Base-by-base conservation (phyloP, 495 filamentous ascomycete species). In the Neurospora sp. region DNA sequence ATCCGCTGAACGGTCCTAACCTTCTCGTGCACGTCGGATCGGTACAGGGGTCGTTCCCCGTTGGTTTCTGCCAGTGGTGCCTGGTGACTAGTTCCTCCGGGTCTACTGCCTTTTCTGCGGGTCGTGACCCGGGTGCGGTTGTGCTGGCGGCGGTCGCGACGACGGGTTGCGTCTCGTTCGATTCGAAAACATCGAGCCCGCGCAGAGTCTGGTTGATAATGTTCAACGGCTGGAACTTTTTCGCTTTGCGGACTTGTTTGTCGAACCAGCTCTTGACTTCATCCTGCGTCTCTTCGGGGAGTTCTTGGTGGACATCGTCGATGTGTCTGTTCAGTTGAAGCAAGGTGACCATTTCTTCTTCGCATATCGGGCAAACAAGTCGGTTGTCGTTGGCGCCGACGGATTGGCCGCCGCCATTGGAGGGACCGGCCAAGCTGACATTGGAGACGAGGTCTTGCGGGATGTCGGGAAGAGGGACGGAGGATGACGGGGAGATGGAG, bases 241-340 rank as follows among this genome's bases (percentile, higher is more conserved):
- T 98, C 20, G 96, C 96, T 80, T 97, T 97, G 70, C 93, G 87
- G 85, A 99, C 96, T 81, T 98, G 96, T 76, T 92, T 91, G 82
- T 96, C 91, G 85, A 99, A 98, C 96, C 96, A 99, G 72, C 93
- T 95, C 84, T 97, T 97, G 74, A 98, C 95, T 83, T 99, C 94
- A 82, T 97, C 95, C 79, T 98, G 96, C 77, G 93, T 92, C 71
- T 93, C 88, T 73, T 93, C 93, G 81, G 96, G 94, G n/a, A 98
- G 87, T 75, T 98, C 93, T 75, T 94, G 92, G 83, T 99, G 96
- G 46, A 88, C 86, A 78, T 98, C 96, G 83, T 99, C 96, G 76
- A 99, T 91, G 82, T 99, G 96, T 79, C 94, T 90, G 79, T 99
- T 98, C 27, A 99, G 83, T 80, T 99, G 96, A 16, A 99, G 82